phyloP scores from a whole-genome alignment of 495 filamentous ascomycete species.

The Parachaetomium inaequale region DNA sequence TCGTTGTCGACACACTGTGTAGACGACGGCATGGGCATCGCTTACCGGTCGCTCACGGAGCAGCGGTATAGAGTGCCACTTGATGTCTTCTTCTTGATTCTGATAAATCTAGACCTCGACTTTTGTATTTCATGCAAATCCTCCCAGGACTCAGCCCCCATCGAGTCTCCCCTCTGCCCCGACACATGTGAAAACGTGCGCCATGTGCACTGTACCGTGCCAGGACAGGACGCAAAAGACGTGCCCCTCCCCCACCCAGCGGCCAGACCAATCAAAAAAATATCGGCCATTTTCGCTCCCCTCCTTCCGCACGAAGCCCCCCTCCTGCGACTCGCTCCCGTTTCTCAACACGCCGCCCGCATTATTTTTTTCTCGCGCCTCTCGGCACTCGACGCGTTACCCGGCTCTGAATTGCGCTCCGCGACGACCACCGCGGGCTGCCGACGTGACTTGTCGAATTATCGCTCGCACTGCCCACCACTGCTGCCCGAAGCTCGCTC shows the following conservation, averaged over 20 bases:
- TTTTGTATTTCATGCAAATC: no score
- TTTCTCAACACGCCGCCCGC: constrained; percentile 8
- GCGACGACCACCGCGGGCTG: background rate
- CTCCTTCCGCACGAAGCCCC: constrained; percentile 17
- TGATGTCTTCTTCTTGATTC: no score
- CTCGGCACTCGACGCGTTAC: constrained; percentile 13
- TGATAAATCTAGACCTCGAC: no score
- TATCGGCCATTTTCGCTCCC: constrained; percentile 18
- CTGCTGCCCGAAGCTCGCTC: constrained; percentile 12
- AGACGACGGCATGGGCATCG: no score
- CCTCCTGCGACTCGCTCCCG: constrained; percentile 13
- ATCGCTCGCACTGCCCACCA: background rate
- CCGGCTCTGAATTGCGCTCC: background rate
- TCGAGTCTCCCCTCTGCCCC: background rate
- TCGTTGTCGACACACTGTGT: no score
- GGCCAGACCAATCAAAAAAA: constrained; percentile 19
- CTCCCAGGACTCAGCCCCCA: no score
- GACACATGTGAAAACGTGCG: background rate
- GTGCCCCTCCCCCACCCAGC: constrained; percentile 23
- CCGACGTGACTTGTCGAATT: background rate
- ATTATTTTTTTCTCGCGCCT: constrained; percentile 15
- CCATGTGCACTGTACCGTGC: background rate
- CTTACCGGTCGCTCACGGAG: no score
- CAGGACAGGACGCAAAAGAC: no score
- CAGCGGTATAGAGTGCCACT: no score